Conservation (phyloP, 2,329 filamentous ascomycete genomes). For the Aspergillus flavus region DNA sequence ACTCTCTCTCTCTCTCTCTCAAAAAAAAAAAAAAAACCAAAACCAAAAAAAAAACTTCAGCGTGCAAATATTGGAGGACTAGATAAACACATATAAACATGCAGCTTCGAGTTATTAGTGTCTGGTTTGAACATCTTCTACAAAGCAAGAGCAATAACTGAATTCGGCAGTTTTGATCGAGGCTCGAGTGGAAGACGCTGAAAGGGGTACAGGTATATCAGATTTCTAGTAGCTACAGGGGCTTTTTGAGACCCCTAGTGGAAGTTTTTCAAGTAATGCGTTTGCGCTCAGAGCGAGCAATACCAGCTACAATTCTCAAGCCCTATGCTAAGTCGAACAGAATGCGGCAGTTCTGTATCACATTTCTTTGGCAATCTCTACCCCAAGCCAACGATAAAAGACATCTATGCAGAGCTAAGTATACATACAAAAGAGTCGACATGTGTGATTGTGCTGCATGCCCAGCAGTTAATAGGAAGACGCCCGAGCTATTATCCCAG, state of each 20-base stretch:
- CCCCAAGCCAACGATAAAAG: not conserved
- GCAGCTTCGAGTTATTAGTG: no score
- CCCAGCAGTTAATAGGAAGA: not conserved
- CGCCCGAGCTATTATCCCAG: not conserved
- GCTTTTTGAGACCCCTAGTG: not conserved
- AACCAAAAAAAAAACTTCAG: no score
- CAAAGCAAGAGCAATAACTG: no score
- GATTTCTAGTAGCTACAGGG: not conserved
- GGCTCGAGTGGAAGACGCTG: not conserved
- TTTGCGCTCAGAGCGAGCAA: not conserved
- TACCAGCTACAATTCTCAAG: not conserved
- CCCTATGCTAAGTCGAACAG: not conserved
- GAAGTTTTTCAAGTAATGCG: not conserved
- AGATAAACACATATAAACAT: no score
- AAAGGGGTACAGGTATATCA: not conserved
- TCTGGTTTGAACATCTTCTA: no score
- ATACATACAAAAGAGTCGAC: conserved; percentile 3
- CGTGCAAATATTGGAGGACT: no score
- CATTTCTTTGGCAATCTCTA: not conserved
- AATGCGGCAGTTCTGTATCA: not conserved
- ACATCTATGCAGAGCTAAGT: not conserved
- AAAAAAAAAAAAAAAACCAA: no score
- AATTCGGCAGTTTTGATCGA: no score
- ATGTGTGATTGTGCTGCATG: not conserved
- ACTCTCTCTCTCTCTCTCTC: no score